Percentiles rank a stretch among this genome's conserved stretches.
phyloP scores from a whole-genome alignment of 176 grass and related monocot genomes.

The Raddia guianensis region DNA sequence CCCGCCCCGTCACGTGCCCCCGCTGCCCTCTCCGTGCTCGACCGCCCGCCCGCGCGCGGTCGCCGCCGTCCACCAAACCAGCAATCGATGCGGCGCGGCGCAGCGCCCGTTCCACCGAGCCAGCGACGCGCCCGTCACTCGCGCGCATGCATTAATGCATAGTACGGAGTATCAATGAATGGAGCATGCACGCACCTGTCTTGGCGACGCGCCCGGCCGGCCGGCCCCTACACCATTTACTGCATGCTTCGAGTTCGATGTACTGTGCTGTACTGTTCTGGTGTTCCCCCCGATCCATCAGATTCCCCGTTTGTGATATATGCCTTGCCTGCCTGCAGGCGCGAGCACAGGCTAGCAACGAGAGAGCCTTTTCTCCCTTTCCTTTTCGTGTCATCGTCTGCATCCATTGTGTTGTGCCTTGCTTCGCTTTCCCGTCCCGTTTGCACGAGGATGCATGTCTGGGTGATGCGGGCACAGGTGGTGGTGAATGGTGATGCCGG shows the following conservation, averaged over 20 bases:
- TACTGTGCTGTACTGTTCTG: no score
- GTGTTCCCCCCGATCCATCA: neutral
- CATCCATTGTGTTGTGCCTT: neutral
- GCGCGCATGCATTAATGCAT: neutral
- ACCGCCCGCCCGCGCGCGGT: no score
- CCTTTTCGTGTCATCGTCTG: neutral
- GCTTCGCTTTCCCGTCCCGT: neutral
- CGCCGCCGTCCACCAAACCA: no score
- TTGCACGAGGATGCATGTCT: slow-evolving; percentile 24
- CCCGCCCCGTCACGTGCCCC: slow-evolving; percentile 38
- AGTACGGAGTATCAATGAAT: no score
- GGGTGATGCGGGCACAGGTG: neutral
- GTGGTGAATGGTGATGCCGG: neutral
- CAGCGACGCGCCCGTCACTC: no score
- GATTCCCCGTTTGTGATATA: slow-evolving; percentile 14
- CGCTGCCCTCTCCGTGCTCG: neutral
- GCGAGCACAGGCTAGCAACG: neutral
- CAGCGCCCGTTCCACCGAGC: neutral
- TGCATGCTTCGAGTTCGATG: neutral
- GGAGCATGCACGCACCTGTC: neutral
- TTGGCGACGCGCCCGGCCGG: slow-evolving; percentile 7
- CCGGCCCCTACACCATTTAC: slow-evolving; percentile 35
- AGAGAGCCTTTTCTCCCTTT: neutral
- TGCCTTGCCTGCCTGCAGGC: neutral
- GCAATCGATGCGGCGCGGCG: neutral